Evolutionary conservation across 768 basidiomycete genomes (phyloP).

Genomic region (Trametes punicea): DNA sequence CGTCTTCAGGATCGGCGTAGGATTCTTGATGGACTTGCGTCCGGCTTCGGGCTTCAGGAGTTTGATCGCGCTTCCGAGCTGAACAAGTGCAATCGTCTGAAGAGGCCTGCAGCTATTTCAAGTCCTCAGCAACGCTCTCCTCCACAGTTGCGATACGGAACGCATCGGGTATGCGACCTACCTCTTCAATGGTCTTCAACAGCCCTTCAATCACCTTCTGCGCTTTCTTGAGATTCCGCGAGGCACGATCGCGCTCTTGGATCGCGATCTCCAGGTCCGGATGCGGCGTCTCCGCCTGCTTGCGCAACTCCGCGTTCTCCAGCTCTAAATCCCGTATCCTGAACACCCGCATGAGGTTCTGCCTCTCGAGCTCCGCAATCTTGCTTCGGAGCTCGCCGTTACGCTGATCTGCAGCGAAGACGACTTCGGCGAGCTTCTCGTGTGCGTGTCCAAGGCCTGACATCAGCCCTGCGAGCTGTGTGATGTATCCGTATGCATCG

Average conservation of each 20-base stretch:
- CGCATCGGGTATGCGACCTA: too few species aligned
- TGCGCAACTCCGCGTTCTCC: conserved; percentile 36
- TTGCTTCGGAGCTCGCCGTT: conserved; percentile 27
- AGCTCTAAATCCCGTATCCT: conserved; percentile 29
- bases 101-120: too few species aligned
- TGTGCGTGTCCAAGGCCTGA: conserved; percentile 20
- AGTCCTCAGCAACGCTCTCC: too few species aligned
- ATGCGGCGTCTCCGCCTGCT: conserved; percentile 24
- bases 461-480: conserved; percentile 8
- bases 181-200: conserved; percentile 38
- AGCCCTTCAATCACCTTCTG: conserved; percentile 41
- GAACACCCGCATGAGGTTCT: conserved; percentile 26
- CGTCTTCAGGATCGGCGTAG: conserved; percentile 8
- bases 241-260: conserved; percentile 32
- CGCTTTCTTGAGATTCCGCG: conserved; percentile 26
- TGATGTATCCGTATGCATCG: too few species aligned
- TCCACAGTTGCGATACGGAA: too few species aligned
- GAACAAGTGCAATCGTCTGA: too few species aligned
- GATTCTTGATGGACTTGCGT: neutral
- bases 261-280: conserved; percentile 31
- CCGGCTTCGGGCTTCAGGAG: neutral
- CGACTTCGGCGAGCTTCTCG: conserved; percentile 27
- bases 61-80: too few species aligned
- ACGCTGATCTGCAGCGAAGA: conserved; percentile 26
- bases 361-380: conserved; percentile 38